These are phyloP conservation scores for Vinca minor DNA, from an alignment of 257 asterid genomes.

Conservation along the genomic window DNA sequence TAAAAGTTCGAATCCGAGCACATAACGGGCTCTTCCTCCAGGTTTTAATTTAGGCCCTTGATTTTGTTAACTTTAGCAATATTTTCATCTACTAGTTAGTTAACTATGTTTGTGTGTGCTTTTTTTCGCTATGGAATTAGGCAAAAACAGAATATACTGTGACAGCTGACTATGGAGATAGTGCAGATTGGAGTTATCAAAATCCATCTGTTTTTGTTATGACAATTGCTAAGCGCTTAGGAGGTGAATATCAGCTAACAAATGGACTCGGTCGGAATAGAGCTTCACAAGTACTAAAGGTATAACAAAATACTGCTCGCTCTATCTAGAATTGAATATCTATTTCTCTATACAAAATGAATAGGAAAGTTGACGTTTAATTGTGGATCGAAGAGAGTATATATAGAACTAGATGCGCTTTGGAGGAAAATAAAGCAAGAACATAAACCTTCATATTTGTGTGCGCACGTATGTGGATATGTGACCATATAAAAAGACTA, in stretches of 20 bases:
- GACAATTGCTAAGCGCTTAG: slow-evolving; percentile 24
- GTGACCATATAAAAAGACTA: slow-evolving; percentile 18
- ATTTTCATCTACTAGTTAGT: too few species aligned
- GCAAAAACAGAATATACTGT: slow-evolving; percentile 6
- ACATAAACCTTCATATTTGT: too few species aligned
- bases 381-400: too few species aligned
- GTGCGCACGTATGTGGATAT: not conserved
- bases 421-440: too few species aligned
- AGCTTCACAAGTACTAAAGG: slow-evolving; percentile 48
- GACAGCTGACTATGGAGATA: not conserved
- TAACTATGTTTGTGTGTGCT: not conserved
- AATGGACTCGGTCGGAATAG: slow-evolving; percentile 53
- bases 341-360: too few species aligned
- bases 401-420: too few species aligned
- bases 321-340: too few species aligned
- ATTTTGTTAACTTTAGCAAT: too few species aligned
- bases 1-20: slow-evolving; percentile 19
- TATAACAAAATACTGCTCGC: slow-evolving; percentile 15
- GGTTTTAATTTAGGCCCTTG: slow-evolving; percentile 9
- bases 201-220: slow-evolving; percentile 57
- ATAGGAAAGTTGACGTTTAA: too few species aligned
- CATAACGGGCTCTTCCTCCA: slow-evolving; percentile 26
- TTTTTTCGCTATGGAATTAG: too few species aligned
- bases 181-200: slow-evolving; percentile 30
- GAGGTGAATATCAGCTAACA: slow-evolving; percentile 66